Base-by-base conservation (phyloP, 164 flowering plant species). In the Chimonanthus salicifolius region DNA sequence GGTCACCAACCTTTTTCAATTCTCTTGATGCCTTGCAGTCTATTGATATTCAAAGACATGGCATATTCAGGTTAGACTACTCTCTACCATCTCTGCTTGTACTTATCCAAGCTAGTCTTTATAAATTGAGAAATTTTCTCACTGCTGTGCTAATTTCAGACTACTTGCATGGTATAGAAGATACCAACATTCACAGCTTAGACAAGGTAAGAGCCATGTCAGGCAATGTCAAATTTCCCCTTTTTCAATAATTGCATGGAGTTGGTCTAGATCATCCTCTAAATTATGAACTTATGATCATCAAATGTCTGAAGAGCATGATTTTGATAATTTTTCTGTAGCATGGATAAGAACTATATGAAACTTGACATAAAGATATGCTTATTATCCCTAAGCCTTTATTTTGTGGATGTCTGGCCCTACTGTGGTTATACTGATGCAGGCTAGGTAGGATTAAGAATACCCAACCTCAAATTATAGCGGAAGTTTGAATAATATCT, bases 91-190 rank as follows among this genome's bases (percentile, higher is more conserved):
- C 20, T 64, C 54, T 49, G 16, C 49, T 64, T 15, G 70, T 68
- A 13, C 46, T 47, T 67, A 64, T 11, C 58, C 50, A 47, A 20
- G 62, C 33, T 21, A 58, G n/a, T 21, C 18, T 16, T 51, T 69
- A 46, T 5, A 8, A 70, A 62, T 49, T 48, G 13, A 3, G 58
- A 49, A 71, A 49, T 18, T 58, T 67, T 46, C 66, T 72, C 43
- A 49, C 5, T 54, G 49, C 48, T 11, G 50, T 79, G 6, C 5
- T 73, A 45, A 18, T 78, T 79, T 71, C 92, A 94, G 97, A 85
- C 33, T 94, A 88, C 83, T 80, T 94, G 87, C 97, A 92, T 75
- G 98, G 95, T 6, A 94, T 94, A 51, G 84, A 81, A 76, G 97
- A 90, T 75, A 75, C 64, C 47, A 81, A 78, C 15, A 71, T 82